Evolutionary conservation across 257 asterid species (phyloP).

Genomic region (Thymus quinquecostatus): DNA sequence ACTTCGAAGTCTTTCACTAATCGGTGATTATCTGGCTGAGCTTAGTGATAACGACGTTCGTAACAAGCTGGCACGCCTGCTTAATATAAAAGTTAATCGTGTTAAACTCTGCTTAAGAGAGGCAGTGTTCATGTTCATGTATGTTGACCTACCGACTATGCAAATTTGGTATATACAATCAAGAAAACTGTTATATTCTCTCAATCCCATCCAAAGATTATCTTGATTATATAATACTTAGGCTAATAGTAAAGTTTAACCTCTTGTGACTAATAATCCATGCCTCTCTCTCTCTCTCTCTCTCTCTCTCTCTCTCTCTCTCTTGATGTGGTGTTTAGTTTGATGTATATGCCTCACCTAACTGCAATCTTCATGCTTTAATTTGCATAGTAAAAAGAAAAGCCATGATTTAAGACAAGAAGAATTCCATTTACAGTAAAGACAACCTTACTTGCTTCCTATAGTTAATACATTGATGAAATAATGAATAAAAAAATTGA

Average conservation of each 20-base stretch:
- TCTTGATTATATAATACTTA: constrained; percentile 1
- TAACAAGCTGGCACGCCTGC: constrained; percentile 35
- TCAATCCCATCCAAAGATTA: constrained; percentile 23
- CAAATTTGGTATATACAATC: constrained; percentile 23
- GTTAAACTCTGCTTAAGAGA: constrained; percentile 26
- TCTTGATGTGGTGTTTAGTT: background rate
- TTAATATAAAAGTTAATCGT: constrained; percentile 29
- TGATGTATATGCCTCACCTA: constrained; percentile 43
- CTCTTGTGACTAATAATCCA: constrained; percentile 27
- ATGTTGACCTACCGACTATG: constrained; percentile 42
- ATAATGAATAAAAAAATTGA: background rate
- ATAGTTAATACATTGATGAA: constrained; percentile 5
- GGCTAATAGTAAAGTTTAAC: constrained; percentile 29
- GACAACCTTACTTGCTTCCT: constrained; percentile 31
- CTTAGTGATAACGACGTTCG: constrained; percentile 37
- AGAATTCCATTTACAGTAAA: constrained; percentile 24
- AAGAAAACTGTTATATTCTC: constrained; percentile 11
- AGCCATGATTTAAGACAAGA: constrained; percentile 17
- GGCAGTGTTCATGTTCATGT: background rate
- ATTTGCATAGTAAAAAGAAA: background rate
- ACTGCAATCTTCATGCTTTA: constrained; percentile 35
- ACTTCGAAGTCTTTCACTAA: constrained; percentile 16
- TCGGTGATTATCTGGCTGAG: constrained; percentile 28
- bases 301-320: background rate
- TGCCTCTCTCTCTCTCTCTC: constrained; percentile 9